A percentile compares a stretch with the other conserved stretches of the same genome.
Conservation (phyloP, 148 eudicot genomes). For the Camellia granthamiana region DNA sequence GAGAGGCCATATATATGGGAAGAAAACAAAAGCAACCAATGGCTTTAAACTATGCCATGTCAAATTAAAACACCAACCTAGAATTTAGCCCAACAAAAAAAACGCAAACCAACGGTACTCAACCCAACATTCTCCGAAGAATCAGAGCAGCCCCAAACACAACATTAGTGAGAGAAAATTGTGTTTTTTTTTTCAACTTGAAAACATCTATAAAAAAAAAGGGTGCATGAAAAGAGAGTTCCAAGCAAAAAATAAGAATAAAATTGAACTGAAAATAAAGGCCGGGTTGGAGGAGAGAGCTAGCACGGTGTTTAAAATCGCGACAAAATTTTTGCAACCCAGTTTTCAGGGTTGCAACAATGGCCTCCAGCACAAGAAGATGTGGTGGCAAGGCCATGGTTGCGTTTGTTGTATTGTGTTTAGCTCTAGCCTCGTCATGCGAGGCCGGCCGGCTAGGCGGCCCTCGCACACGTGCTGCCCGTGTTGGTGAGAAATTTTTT, state of each 20-base stretch:
- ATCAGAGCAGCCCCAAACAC: neutral
- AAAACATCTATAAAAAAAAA: neutral
- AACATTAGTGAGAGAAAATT: slow-evolving; percentile 2
- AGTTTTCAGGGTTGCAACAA: neutral
- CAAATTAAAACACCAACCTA: no score
- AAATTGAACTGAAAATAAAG: neutral
- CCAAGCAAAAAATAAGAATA: neutral
- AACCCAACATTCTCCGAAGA: neutral
- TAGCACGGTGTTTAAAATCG: neutral
- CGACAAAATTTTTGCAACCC: slow-evolving; percentile 10
- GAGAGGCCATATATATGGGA: neutral
- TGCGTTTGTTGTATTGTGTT: slow-evolving; percentile 16
- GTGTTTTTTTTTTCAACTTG: neutral
- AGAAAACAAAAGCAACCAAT: neutral
- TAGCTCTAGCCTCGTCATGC: slow-evolving; percentile 21
- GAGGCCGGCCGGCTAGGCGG: slow-evolving; percentile 3
- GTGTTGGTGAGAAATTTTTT: slow-evolving; percentile 32
- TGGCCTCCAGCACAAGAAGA: slow-evolving; percentile 12
- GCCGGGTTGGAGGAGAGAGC: neutral
- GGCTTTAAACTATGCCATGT: neutral
- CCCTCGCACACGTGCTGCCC: neutral
- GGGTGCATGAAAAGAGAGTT: neutral
- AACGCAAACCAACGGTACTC: neutral
- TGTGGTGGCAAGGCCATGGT: neutral
- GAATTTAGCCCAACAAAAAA: no score